Percentiles rank a stretch among this genome's conserved stretches.
Evolutionary conservation across 306 rosid species (phyloP).

Genomic region (Lathyrus sativus): DNA sequence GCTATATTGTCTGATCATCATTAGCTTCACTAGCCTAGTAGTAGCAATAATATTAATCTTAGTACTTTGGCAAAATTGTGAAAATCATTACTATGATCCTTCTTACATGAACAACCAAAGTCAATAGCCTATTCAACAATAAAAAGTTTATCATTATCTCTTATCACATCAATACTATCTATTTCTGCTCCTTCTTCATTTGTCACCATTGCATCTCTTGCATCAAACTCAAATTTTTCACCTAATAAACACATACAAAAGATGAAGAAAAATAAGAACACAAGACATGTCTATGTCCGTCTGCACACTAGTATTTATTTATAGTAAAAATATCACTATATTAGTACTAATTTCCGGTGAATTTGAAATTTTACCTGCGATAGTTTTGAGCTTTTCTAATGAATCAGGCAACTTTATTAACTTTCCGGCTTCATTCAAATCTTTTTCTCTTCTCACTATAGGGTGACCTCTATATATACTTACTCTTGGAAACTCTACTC

Average conservation of each 20-base stretch:
- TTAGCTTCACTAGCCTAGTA: no score
- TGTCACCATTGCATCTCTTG: slow-evolving; percentile 50
- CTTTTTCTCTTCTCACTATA: slow-evolving; percentile 50
- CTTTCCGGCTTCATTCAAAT: slow-evolving; percentile 66
- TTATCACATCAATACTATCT: slow-evolving; percentile 72
- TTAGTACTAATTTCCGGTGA: background rate
- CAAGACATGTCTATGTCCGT: background rate
- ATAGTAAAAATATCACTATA: no score
- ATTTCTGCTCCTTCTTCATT: slow-evolving; percentile 83
- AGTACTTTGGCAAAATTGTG: no score
- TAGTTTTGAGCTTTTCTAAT: slow-evolving; percentile 65
- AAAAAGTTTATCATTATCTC: slow-evolving; percentile 83
- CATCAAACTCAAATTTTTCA: slow-evolving; percentile 66
- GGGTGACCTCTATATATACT: slow-evolving; percentile 86
- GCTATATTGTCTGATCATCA: no score
- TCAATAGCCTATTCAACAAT: slow-evolving; percentile 44
- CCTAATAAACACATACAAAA: slow-evolving; percentile 48
- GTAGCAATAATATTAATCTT: no score
- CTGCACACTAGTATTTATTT: background rate
- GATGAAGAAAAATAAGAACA: background rate
- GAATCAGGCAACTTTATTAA: slow-evolving; percentile 76
- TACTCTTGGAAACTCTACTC: slow-evolving; percentile 52
- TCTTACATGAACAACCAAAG: no score
- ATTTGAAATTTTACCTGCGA: slow-evolving; percentile 64
- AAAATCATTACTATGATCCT: no score